Evolutionary conservation across 2,329 filamentous ascomycete genomes (phyloP).

Genomic region (Passalora sequoiae): DNA sequence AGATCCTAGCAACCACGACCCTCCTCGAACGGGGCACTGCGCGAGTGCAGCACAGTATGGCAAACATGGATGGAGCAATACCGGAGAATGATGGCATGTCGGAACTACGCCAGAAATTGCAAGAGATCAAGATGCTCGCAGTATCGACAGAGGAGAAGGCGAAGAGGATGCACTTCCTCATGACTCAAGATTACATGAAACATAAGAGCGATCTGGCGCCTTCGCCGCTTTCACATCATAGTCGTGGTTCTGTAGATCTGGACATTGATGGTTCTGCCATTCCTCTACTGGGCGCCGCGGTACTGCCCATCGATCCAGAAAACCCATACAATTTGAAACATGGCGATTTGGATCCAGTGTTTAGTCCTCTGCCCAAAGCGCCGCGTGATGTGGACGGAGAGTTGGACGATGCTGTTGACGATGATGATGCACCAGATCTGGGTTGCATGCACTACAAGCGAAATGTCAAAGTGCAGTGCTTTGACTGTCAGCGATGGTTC

Average conservation of each 20-base stretch:
- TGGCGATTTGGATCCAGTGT: slow-evolving; percentile 32
- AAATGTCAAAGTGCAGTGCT: slow-evolving; percentile 94
- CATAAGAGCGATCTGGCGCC: slow-evolving; percentile 16
- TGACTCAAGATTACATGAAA: slow-evolving; percentile 44
- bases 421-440: slow-evolving; percentile 47
- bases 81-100: slow-evolving; percentile 50
- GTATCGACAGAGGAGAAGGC: slow-evolving; percentile 47
- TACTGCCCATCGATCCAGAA: slow-evolving; percentile 26
- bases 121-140: slow-evolving; percentile 42
- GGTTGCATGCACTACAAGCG: slow-evolving; percentile 92
- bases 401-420: slow-evolving; percentile 35
- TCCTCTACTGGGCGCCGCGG: slow-evolving; percentile 16
- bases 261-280: slow-evolving; percentile 9
- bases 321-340: slow-evolving; percentile 35
- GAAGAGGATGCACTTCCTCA: slow-evolving; percentile 45
- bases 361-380: slow-evolving; percentile 29
- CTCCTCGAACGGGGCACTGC: neutral
- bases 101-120: slow-evolving; percentile 43
- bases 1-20: neutral
- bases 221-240: slow-evolving; percentile 1
- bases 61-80: slow-evolving; percentile 28
- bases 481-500: slow-evolving; percentile 84
- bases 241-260: slow-evolving; percentile 5
- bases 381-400: slow-evolving; percentile 35
- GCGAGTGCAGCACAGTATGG: slow-evolving; percentile 1